These are phyloP conservation scores for Collybia sordida DNA, from an alignment of 768 basidiomycete genomes.

Conservation along the genomic window DNA sequence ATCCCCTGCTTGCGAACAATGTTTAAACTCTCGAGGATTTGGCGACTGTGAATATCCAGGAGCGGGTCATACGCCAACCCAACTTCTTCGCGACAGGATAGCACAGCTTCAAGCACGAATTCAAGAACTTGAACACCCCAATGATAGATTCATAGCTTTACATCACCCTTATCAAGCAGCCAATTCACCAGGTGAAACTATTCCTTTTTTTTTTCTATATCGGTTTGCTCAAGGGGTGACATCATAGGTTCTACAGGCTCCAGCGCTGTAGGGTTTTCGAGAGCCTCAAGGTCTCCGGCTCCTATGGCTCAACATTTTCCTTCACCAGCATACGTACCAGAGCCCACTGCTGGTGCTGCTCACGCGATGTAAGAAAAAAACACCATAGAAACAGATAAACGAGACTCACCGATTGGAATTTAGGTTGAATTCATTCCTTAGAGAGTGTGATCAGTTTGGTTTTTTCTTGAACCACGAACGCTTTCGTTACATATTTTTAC, in stretches of 20 bases:
- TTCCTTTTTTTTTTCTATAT: not conserved
- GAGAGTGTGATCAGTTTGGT: conserved; percentile 43
- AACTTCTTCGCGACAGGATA: conserved; percentile 48
- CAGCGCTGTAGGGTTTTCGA: not conserved
- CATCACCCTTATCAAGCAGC: conserved; percentile 14
- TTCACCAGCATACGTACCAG: not conserved
- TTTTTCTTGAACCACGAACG: conserved; percentile 51
- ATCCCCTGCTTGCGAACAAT: conserved; percentile 51
- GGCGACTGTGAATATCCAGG: conserved; percentile 61
- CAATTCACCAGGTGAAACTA: not conserved
- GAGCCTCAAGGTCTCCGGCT: not conserved
- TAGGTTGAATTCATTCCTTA: conserved; percentile 33
- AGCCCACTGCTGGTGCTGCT: not conserved
- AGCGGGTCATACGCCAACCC: conserved; percentile 38
- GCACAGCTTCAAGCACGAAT: conserved; percentile 42
- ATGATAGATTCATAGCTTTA: conserved; percentile 5
- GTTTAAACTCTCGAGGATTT: conserved; percentile 36
- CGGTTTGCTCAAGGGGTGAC: not conserved
- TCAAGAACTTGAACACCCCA: conserved; percentile 35
- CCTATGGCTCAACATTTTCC: not conserved
- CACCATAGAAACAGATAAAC: not conserved
- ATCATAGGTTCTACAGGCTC: not conserved
- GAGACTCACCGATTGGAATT: not conserved
- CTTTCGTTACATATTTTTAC: conserved; percentile 36
- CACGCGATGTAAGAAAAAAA: not conserved